Base-by-base conservation (phyloP, 2,329 filamentous ascomycete genomes). In the Paraconiothyrium brasiliense region DNA sequence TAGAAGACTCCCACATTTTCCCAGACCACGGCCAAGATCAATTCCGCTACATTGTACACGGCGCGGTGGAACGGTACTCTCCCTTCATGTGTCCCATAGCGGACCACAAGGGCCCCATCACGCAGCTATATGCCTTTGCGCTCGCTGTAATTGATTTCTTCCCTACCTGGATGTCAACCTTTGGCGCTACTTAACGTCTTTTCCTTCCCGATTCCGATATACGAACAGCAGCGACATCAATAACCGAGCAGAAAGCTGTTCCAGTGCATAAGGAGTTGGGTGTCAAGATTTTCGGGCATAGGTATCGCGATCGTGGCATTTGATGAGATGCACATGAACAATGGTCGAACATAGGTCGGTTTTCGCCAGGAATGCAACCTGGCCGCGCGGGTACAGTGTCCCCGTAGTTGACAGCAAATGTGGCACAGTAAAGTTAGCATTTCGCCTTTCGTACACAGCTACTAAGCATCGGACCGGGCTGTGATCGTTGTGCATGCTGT, bases 261-360 rank as follows among this genome's bases (percentile, higher is more conserved):
- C 10, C 34, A 27, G 24, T 47, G 16, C 47, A 20, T 49, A n/a
- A 51, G 48, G 16, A 51, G 32, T 51, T 51, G 32, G 27, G 27
- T n/a, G 3, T n/a, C 32, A 22, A 22, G 48, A 51, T 51, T 9
- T 30, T 35, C 27, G 4, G 37, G 24, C 13, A 10, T 49, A 24
- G 24, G 34, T 49, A 30, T 14, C 20, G 30, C 27, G 16, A 14
- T 30, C 22, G 20, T 35, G 48, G 48, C 27, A 51, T n/a, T n/a
- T n/a, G 9, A 1, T 41, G 27, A 30, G 27, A 41, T 41, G n/a
- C 30, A 22, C 34, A 39, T 52, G 20, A 24, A 22, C 34, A 11
- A 39, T 9, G 14, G 11, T n/a, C 47, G 39, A 4, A 52, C 49
- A 52, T 52, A 11, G 27, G 27, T 22, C 20, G 22, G 22, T 10